phyloP scores from a whole-genome alignment of 345 rosid species.

The Populus tremula region DNA sequence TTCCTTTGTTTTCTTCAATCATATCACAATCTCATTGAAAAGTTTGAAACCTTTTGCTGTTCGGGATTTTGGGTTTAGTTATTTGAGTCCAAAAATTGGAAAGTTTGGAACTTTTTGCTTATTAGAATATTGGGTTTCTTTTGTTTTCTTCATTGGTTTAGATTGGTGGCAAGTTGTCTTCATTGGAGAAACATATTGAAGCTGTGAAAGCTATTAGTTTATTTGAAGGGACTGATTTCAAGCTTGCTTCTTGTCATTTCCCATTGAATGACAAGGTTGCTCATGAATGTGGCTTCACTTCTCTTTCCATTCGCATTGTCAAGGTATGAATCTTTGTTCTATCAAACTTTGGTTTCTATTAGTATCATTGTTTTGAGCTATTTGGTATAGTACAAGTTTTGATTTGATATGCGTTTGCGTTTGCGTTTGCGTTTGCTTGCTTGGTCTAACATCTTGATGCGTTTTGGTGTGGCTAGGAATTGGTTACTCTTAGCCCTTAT shows the following conservation, averaged over 20 bases:
- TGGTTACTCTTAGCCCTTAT: slow-evolving; percentile 75
- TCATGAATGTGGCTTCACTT: slow-evolving; percentile 80
- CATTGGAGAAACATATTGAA: slow-evolving; percentile 63
- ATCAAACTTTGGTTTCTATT: background rate
- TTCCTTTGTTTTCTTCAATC: background rate
- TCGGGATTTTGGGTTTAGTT: background rate
- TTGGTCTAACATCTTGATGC: background rate
- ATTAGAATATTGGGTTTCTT: background rate
- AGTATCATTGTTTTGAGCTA: background rate
- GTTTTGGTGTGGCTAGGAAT: slow-evolving; percentile 48
- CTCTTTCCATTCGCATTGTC: slow-evolving; percentile 79
- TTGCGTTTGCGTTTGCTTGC: background rate
- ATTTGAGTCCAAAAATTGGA: background rate
- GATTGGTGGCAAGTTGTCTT: slow-evolving; percentile 72
- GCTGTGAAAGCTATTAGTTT: slow-evolving; percentile 46
- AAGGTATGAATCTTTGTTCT: slow-evolving; percentile 40
- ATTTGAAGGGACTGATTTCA: slow-evolving; percentile 87
- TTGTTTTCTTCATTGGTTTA: slow-evolving; percentile 21
- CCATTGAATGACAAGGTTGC: slow-evolving; percentile 74
- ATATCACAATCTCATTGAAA: background rate
- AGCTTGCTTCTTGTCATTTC: slow-evolving; percentile 69
- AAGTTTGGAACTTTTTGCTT: background rate
- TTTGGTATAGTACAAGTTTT: background rate
- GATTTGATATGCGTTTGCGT: background rate
- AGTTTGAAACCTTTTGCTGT: background rate